These are phyloP conservation scores for Aspergillus hortae DNA, from an alignment of 2,329 filamentous ascomycete species.

Conservation along the genomic window DNA sequence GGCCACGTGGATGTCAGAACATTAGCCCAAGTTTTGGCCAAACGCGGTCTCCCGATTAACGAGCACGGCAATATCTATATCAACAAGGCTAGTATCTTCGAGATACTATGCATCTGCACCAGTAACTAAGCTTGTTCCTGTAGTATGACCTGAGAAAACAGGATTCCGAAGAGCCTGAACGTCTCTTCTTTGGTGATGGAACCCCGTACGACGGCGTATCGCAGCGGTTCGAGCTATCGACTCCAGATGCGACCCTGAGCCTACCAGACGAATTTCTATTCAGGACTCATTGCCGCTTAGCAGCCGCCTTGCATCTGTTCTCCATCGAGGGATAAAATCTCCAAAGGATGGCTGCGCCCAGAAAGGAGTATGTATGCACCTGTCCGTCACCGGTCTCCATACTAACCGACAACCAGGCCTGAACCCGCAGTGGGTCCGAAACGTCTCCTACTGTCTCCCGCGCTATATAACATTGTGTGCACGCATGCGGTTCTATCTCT, in stretches of 20 bases:
- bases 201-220: not conserved
- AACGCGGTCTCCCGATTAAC: not conserved
- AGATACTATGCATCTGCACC: not conserved
- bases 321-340: constrained; percentile 9
- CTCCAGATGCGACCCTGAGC: not conserved
- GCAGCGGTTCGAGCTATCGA: not conserved
- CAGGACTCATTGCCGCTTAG: constrained; percentile 7
- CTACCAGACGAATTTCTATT: constrained; percentile 4
- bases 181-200: not conserved
- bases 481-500: too few species aligned
- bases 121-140: not conserved
- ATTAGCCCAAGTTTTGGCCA: not conserved
- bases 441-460: too few species aligned
- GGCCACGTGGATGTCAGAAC: not conserved
- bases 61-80: not conserved
- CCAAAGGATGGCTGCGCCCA: constrained; percentile 7
- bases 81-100: not conserved
- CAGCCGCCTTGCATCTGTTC: constrained; percentile 14
- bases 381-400: too few species aligned
- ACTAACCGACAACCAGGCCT: too few species aligned
- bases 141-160: not conserved
- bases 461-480: too few species aligned
- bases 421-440: too few species aligned
- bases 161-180: not conserved
- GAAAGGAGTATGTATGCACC: not conserved